Percentiles rank a stretch among this genome's conserved stretches.
Evolutionary conservation across 2,329 filamentous ascomycete genomes (phyloP).

Genomic region (Cryoendolithus antarcticus): DNA sequence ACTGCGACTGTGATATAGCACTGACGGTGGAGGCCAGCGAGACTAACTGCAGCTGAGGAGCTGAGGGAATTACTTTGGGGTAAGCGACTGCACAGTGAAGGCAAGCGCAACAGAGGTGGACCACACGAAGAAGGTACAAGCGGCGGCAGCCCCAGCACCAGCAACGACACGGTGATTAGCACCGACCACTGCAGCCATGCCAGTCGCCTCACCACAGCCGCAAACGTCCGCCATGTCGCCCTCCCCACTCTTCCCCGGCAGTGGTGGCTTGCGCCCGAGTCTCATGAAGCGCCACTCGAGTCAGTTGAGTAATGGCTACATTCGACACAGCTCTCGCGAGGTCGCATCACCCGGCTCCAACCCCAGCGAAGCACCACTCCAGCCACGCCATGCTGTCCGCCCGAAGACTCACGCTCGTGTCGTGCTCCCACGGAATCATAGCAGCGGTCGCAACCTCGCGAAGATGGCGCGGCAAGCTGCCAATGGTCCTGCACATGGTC

Average conservation of each 20-base stretch:
- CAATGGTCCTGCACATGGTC: neutral
- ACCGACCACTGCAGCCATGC: constrained; percentile 2
- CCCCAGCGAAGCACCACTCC: constrained; percentile 11
- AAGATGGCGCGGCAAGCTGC: constrained; percentile 15
- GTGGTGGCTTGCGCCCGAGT: constrained; percentile 12
- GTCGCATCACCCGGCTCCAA: constrained; percentile 16
- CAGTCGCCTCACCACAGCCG: constrained; percentile 2
- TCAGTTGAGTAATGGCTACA: constrained; percentile 12
- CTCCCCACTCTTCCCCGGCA: constrained; percentile 4
- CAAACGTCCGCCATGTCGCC: constrained; percentile 1
- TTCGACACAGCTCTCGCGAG: constrained; percentile 3
- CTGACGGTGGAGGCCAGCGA: too few species aligned
- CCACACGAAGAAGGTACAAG: too few species aligned
- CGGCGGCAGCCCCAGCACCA: neutral
- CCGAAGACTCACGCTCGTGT: constrained; percentile 17
- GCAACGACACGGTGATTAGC: neutral
- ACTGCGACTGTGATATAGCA: too few species aligned
- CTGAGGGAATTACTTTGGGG: too few species aligned
- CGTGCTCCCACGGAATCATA: constrained; percentile 21
- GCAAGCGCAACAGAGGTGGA: too few species aligned
- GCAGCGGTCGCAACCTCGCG: constrained; percentile 20
- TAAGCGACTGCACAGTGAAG: too few species aligned
- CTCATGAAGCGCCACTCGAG: constrained; percentile 20
- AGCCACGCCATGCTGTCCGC: constrained; percentile 12
- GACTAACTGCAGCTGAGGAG: too few species aligned